Evolutionary conservation across 2,329 filamentous ascomycete species (phyloP), one percentile per base, ranked within the genome.

Genomic region (Colletotrichum sp.): DNA sequence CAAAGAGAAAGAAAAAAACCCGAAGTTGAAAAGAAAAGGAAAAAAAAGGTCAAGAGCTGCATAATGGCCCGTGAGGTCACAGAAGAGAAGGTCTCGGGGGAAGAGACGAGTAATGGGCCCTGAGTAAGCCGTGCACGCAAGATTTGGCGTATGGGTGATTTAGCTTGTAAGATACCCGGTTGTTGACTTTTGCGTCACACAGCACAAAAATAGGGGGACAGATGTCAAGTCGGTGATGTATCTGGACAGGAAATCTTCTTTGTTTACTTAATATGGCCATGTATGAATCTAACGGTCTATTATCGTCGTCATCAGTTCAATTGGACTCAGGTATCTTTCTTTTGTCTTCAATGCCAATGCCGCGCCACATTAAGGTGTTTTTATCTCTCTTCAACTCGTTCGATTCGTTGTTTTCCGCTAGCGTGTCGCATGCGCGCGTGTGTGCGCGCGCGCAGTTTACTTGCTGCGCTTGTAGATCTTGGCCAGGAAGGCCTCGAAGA

Each of bases 401-500:
- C 28, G 34, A 6, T 26, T 32, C 44, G 44, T 52, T 12, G 44
- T 13, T 52, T 21, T 21, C 13, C 7, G 39, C 39, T 49, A n/a
- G 39, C 18, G 18, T 49, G 39, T 49, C 39, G 39, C 18, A 49
- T 49, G 9, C 18, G 39, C 18, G 5, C 16, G 3, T 44, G 18
- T 12, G 44, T 1, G 5, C 39, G 39, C 44, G 39, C 39, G 44
- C 44, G n/a, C 44, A 21, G 9, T 78, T 85, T 95, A 99, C 88
- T 98, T 99, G 91, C 92, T 97, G 83, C 97, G 92, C 93, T 98
- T 98, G 92, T 99, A 99, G 84, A 99, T 99, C 92, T 99, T 99
- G 86, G 90, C 89, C 79, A 99, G 89, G 90, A 99, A 99, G 60
- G 92, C 91, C 81, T 98, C 94, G 80, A 99, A 98, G 55, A 99